phyloP scores from a whole-genome alignment of 1,139 yeast genomes.

The Geotrichum carabidarum region DNA sequence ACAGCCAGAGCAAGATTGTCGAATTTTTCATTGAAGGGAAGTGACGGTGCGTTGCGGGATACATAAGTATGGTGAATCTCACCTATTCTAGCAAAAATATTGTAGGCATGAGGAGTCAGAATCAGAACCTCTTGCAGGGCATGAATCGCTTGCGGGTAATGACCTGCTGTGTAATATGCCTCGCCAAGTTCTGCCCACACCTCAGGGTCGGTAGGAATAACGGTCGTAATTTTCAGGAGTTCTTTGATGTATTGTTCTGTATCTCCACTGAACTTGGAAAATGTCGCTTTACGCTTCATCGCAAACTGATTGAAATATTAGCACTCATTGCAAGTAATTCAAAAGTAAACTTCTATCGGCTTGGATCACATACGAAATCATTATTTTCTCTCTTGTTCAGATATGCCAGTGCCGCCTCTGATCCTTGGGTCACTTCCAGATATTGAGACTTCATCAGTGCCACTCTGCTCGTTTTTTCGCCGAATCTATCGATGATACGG shows the following conservation, averaged over 20 bases:
- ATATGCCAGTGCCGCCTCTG: conserved; percentile 42
- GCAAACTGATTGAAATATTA: conserved; percentile 20
- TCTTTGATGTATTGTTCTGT: conserved; percentile 45
- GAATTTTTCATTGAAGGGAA: conserved; percentile 18
- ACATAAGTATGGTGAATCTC: conserved; percentile 38
- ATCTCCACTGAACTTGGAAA: conserved; percentile 33
- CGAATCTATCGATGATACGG: conserved; percentile 60
- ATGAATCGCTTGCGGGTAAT: conserved; percentile 60
- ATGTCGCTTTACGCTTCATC: conserved; percentile 38
- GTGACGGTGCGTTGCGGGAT: conserved; percentile 15
- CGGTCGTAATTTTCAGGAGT: conserved; percentile 47
- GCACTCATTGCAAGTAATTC: not conserved
- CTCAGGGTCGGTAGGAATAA: conserved; percentile 66
- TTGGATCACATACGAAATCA: conserved; percentile 29
- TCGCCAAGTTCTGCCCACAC: conserved; percentile 75
- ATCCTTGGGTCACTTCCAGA: conserved; percentile 52
- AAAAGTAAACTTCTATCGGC: not conserved
- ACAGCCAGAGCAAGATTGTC: conserved; percentile 39
- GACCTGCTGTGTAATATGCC: conserved; percentile 55
- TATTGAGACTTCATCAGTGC: conserved; percentile 54
- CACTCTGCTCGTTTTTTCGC: conserved; percentile 50
- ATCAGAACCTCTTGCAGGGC: conserved; percentile 66
- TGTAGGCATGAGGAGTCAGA: conserved; percentile 66
- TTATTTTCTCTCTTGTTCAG: conserved; percentile 33
- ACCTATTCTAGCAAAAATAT: conserved; percentile 61